Base-by-base conservation (phyloP, 352 stramenopile genomes). In the Globisporangium paddicum region DNA sequence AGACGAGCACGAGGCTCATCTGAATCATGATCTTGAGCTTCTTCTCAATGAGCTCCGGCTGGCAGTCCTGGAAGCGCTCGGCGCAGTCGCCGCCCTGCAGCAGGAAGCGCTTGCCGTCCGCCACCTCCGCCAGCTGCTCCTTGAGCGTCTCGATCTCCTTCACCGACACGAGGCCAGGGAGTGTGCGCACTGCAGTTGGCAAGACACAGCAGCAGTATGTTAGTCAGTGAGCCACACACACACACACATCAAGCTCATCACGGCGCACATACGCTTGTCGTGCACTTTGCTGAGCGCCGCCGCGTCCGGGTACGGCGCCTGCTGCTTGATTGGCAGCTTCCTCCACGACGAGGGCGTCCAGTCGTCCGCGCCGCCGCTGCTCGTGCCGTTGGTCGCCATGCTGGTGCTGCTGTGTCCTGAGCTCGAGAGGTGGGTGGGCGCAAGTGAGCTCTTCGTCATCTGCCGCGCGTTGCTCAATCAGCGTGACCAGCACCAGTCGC, bases 81-180 rank as follows among this genome's bases (percentile, higher is more conserved):
- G 97, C 96, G 74, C 96, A 99, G 82, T 99, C 97, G 16, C 97
- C 97, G 44, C 97, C 97, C 80, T 99, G 98, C 56, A 99, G 77
- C 47, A 99, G 70, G 71, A 99, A 99, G 57, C 96, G 93, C 72
- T 99, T 96, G 46, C 97, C 97, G 55, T 91, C 85, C 21, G 93
- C 96, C 18, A 97, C 96, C 42, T 97, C 88, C 1, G 91, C 95
- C 47, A 99, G 66, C 58, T 98, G 81, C 64, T 93, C 82, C 58
- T 90, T 90, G n/a, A 97, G 65, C 13, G 59, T 65, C 48, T 97
- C 86, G 23, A 99, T 96, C 77, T 99, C 97, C 56, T 89, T 92
- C 56, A 97, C 92, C 62, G 98, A 99, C 55, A 99, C 96, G 9
- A 99, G 77, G 2, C 96, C 95, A 30, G 87, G 87, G 44, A 96